Conservation (phyloP, 2,329 filamentous ascomycete species). For the Diplodia intermedia region DNA sequence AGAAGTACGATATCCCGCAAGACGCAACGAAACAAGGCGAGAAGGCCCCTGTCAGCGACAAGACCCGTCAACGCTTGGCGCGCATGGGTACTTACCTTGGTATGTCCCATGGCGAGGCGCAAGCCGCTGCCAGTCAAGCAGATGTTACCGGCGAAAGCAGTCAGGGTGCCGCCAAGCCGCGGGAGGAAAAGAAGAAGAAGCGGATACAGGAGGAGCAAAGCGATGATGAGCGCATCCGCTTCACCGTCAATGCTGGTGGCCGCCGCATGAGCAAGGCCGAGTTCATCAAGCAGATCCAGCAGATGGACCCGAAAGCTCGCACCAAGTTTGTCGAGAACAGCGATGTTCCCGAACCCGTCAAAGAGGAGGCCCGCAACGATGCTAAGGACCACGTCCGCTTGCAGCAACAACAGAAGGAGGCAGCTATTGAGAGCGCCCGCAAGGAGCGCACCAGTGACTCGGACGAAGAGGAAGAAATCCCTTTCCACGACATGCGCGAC, state of each 20-base stretch:
- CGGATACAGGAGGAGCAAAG: slow-evolving; percentile 57
- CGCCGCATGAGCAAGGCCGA: slow-evolving; percentile 80
- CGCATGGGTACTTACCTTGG: slow-evolving; percentile 64
- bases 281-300: slow-evolving; percentile 76
- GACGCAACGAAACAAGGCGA: slow-evolving; percentile 52
- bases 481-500: slow-evolving; percentile 55
- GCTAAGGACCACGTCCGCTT: slow-evolving; percentile 44
- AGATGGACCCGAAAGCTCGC: slow-evolving; percentile 71
- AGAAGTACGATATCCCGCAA: slow-evolving; percentile 77
- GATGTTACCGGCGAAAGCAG: slow-evolving; percentile 33
- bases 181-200: slow-evolving; percentile 38
- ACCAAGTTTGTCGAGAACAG: slow-evolving; percentile 57
- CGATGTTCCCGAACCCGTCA: slow-evolving; percentile 56
- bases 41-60: slow-evolving; percentile 44
- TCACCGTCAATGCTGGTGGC: slow-evolving; percentile 76
- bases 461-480: slow-evolving; percentile 53
- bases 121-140: background rate
- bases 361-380: slow-evolving; percentile 54
- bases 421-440: background rate
- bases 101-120: slow-evolving; percentile 36
- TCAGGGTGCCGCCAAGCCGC: background rate
- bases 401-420: slow-evolving; percentile 39
- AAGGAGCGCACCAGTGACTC: background rate
- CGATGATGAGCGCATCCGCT: slow-evolving; percentile 75
- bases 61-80: slow-evolving; percentile 53